These are phyloP conservation scores for Meira nashicola DNA, from an alignment of 1,284 basidiomycete genomes.

Conservation along the genomic window DNA sequence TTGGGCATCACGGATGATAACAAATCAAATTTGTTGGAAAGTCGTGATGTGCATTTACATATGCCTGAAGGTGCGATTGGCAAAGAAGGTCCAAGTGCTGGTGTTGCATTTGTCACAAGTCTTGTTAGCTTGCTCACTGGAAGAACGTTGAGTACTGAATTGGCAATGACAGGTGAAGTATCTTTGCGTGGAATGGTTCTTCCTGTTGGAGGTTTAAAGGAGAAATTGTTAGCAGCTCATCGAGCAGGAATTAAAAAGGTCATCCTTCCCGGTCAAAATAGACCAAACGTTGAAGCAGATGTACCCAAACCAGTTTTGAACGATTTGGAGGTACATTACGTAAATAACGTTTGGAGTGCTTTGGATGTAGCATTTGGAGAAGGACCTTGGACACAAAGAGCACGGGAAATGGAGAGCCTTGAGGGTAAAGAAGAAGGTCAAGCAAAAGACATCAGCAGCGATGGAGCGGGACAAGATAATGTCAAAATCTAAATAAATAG, in stretches of 20 bases:
- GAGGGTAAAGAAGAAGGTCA: conserved; percentile 23
- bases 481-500: no score
- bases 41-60: conserved; percentile 59
- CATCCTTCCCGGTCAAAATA: conserved; percentile 49
- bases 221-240: conserved; percentile 51
- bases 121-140: conserved; percentile 75
- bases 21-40: conserved; percentile 69
- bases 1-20: conserved; percentile 68
- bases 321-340: conserved; percentile 50
- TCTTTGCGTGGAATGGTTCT: conserved; percentile 50
- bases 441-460: not conserved
- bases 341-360: conserved; percentile 49
- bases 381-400: conserved; percentile 44
- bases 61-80: conserved; percentile 73
- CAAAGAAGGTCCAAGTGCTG: conserved; percentile 94
- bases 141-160: conserved; percentile 35
- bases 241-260: conserved; percentile 45
- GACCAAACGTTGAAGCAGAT: conserved; percentile 50
- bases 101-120: conserved; percentile 84
- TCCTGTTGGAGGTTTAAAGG: conserved; percentile 50
- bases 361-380: conserved; percentile 49
- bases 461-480: no score
- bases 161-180: conserved; percentile 52
- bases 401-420: conserved; percentile 36
- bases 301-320: conserved; percentile 48